Conservation (phyloP, 163 green algal genomes). For the Chlamydomonas reinhardtii region DNA sequence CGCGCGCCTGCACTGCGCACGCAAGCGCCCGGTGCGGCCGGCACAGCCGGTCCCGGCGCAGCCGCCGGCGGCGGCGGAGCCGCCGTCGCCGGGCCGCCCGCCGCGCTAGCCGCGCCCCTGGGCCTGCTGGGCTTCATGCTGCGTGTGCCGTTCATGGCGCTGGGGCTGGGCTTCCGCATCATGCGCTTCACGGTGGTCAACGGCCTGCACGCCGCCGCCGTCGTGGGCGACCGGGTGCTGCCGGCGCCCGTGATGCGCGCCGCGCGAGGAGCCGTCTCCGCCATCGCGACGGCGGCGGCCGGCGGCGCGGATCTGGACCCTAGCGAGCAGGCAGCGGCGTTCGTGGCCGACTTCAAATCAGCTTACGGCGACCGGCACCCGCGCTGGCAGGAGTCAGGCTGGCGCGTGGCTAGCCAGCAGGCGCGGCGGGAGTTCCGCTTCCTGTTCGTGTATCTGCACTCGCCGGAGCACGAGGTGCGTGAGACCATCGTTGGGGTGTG, state of each 20-base stretch:
- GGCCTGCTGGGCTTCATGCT: constrained; percentile 20
- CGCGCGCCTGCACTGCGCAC: constrained; percentile 13
- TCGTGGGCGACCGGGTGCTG: constrained; percentile 63
- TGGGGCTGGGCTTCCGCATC: constrained; percentile 45
- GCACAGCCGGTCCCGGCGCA: not conserved
- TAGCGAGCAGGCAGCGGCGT: constrained; percentile 53
- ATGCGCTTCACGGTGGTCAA: constrained; percentile 36
- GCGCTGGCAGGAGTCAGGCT: constrained; percentile 71
- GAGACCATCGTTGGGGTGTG: not conserved
- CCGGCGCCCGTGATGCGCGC: constrained; percentile 57
- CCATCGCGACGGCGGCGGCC: not conserved
- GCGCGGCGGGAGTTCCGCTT: constrained; percentile 83
- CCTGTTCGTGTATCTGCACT: constrained; percentile 91
- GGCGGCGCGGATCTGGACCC: constrained; percentile 33
- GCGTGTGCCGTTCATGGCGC: constrained; percentile 31
- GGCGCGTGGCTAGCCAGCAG: constrained; percentile 70
- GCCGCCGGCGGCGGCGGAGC: not conserved
- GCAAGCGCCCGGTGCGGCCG: not conserved
- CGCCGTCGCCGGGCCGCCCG: not conserved
- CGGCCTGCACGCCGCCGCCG: constrained; percentile 28
- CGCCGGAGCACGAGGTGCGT: constrained; percentile 77
- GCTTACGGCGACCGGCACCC: constrained; percentile 72
- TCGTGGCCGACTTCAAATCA: constrained; percentile 60
- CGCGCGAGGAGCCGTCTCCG: constrained; percentile 19
- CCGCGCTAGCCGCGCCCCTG: not conserved